Evolutionary conservation across 495 filamentous ascomycete species (phyloP), one percentile per base, ranked within the genome.

Genomic region (Penicillium goetzii): DNA sequence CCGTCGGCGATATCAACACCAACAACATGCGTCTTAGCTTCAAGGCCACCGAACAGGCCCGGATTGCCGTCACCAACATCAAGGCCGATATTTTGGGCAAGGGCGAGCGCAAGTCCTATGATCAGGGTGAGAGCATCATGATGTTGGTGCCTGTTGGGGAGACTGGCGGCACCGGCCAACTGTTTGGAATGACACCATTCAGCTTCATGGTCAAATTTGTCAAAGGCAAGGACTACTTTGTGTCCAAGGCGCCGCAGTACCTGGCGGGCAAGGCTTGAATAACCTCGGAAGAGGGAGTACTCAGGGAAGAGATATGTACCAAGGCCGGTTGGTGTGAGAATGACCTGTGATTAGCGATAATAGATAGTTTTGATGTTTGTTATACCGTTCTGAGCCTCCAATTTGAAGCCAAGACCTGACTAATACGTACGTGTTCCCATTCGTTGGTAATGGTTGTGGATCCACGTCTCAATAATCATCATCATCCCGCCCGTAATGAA

Each of bases 141-240:
- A 76, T 79, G 68, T 69, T 73, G 12, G 76, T 81, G 1, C 81
- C 79, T 12, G 30, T 87, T 2, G 85, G 85, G 1, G 71, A 67
- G 55, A 64, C 68, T 34, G 69, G 68, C 25, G 85, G 82, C 2
- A 83, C 82, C 0, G 83, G 84, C 1, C 82, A 85, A 68, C 55
- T 85, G 9, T 81, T 80, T 45, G 71, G 70, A 4, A 77, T 76
- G 63, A 74, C 70, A 52, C 57, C 76, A 2, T 85, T 75, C 61
- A 71, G 77, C 15, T 75, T 74, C 55, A 47, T 86, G 53, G 74
- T 86, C 19, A 72, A 67, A 68, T 76, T 75, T 49, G 34, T 79
- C 60, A 88, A 88, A 74, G 76, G 78, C 41, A 74, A 67, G 60
- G 73, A 76, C 43, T 78, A 67, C 34, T 76, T 82, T 21, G 64